Conservation (phyloP, 352 stramenopile genomes). For the Phytophthora sp. region DNA sequence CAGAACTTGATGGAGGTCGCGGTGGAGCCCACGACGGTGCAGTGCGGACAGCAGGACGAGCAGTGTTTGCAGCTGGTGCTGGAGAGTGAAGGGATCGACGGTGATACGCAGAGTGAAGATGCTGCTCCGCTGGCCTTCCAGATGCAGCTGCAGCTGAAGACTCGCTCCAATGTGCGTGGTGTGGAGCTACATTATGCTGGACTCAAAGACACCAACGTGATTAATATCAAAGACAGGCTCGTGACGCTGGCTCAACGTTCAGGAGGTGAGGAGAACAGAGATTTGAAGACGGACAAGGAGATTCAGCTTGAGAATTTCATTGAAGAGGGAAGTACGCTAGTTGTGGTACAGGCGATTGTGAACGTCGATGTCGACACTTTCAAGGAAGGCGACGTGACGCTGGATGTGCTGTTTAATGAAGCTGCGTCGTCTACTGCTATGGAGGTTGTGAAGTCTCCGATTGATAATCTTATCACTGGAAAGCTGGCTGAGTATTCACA, state of each 20-base stretch:
- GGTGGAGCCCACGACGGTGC: constrained; percentile 34
- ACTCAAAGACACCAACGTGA: constrained; percentile 62
- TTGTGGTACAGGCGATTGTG: constrained; percentile 77
- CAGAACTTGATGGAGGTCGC: constrained; percentile 60
- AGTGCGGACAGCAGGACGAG: constrained; percentile 26
- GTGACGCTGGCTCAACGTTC: constrained; percentile 46
- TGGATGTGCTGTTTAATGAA: constrained; percentile 79
- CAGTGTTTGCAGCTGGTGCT: constrained; percentile 53
- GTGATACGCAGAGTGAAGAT: constrained; percentile 13
- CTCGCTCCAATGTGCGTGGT: constrained; percentile 30
- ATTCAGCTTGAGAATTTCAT: constrained; percentile 71
- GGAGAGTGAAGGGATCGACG: constrained; percentile 42
- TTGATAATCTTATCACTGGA: constrained; percentile 28
- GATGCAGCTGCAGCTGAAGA: constrained; percentile 59
- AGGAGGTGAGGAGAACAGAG: constrained; percentile 17
- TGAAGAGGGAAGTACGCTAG: constrained; percentile 67
- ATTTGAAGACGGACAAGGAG: constrained; percentile 47
- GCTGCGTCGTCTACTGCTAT: constrained; percentile 9
- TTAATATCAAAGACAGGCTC: constrained; percentile 79
- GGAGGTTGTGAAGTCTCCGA: constrained; percentile 24
- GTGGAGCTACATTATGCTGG: constrained; percentile 63
- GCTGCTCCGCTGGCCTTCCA: constrained; percentile 53
- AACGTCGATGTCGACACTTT: constrained; percentile 48
- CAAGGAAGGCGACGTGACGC: constrained; percentile 49
- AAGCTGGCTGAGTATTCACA: constrained; percentile 29